phyloP scores from a whole-genome alignment of 495 filamentous ascomycete genomes.

The Neurospora sp. region DNA sequence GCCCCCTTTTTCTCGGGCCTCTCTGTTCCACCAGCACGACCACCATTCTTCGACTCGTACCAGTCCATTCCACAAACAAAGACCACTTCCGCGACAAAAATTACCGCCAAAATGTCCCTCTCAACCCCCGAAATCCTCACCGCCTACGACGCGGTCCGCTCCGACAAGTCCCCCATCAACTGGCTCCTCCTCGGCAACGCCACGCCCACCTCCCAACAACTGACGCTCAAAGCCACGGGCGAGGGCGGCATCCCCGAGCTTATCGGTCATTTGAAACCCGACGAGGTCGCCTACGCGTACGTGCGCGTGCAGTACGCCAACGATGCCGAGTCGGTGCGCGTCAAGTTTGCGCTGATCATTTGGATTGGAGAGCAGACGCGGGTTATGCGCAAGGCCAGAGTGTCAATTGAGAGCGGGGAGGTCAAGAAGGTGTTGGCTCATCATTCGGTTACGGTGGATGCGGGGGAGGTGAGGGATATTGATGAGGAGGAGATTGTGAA shows the following conservation, averaged over 20 bases:
- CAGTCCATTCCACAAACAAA: neutral
- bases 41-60: too few species aligned
- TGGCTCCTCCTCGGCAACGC: constrained; percentile 49
- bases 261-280: constrained; percentile 30
- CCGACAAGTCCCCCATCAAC: constrained; percentile 45
- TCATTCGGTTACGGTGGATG: constrained; percentile 43
- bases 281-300: constrained; percentile 47
- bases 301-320: constrained; percentile 49
- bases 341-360: constrained; percentile 47
- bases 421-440: constrained; percentile 47
- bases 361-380: constrained; percentile 47
- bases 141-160: constrained; percentile 42
- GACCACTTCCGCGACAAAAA: too few species aligned
- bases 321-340: constrained; percentile 46
- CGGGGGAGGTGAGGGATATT: constrained; percentile 38
- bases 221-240: constrained; percentile 38
- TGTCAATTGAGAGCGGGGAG: constrained; percentile 47
- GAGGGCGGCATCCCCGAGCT: constrained; percentile 43
- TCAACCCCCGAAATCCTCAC: constrained; percentile 32
- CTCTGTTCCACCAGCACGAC: too few species aligned
- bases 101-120: neutral
- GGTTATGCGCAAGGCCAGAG: constrained; percentile 50
- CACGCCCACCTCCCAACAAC: constrained; percentile 32
- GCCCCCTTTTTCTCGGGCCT: neutral
- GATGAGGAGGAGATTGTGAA: constrained; percentile 44